Base-by-base conservation (phyloP, 2,329 filamentous ascomycete species). In the Stemphylium beticola region DNA sequence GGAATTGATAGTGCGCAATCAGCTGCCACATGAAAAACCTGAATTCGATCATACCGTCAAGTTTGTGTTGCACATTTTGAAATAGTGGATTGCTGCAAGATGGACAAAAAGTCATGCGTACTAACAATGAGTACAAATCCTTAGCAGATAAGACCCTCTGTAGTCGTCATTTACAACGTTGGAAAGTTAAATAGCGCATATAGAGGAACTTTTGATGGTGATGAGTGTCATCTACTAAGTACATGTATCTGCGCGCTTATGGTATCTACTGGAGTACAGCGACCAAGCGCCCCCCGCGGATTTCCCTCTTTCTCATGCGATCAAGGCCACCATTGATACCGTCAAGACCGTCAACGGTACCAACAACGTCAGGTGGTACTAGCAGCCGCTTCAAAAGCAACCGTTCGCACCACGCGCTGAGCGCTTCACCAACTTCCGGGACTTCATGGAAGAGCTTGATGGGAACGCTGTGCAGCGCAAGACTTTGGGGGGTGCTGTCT, bases 391-490 rank as follows among this genome's bases (percentile, higher is more conserved):
- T 76, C 8, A 81, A 77, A 6, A 92, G 72, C n/a, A 92, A 72
- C 20, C 79, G 76, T 69, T 91, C 89, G 22, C 91, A 75, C 89
- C 89, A 92, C 1, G 77, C 69, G 11, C 85, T 85, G 49, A 91
- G 69, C 0, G 79, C 79, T 58, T 86, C 82, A 0, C 90, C 90
- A 0, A 92, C 78, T 1, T 79, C 78, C 0, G 85, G 82, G 0
- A 87, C 81, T 53, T 88, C 85, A 66, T 93, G 90, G 66, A 91
- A 92, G 4, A 91, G 66, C 72, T 92, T 92, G 57, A 93, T 90
- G 0, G 89, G 89, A 0, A 92, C 86, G 0, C 80, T 84, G 65
- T 91, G 88, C 52, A 86, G 82, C 5, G 78, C 69, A 0, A 86
- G 77, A 0, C 80, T 80, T 0, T 77, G 74, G 0, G 74, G 72